Evolutionary conservation across 352 stramenopile species (phyloP), one percentile per base, ranked within the genome.

Genomic region (Phytophthora litchii): DNA sequence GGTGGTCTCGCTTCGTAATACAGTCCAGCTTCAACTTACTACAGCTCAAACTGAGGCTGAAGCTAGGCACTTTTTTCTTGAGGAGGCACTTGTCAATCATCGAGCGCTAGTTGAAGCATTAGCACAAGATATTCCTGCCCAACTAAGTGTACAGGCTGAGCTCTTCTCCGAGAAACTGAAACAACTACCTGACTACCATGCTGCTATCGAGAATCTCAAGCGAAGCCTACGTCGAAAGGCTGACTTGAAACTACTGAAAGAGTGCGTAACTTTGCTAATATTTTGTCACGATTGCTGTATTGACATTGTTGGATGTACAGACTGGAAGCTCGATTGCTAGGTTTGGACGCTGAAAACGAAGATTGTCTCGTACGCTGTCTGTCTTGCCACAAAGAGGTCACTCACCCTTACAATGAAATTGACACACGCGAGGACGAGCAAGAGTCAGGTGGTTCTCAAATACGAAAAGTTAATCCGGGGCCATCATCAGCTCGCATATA

Each of bases 341-440:
- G 77, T 0, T 63, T 78, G 14, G 64, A 89, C 9, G 57, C 54
- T 0, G 76, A 88, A 17, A 67, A 63, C 11, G 79, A 91, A 48
- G 81, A 91, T 46, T 91, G 81, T 48, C 67, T 91, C 0, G 64
- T 91, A 21, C 81, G 81, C 0, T 89, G 81, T 29, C 60, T 91
- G 11, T 89, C 81, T 25, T 91, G 81, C 48, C 81, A 80, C 41
- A 91, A 89, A 56, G 81, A 91, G 50, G 68, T 91, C 6, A 37
- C 59, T 4, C 69, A 72, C 11, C 21, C 54, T 3, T 21, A 61
- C 2, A 38, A 41, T 14, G 70, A 82, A 5, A 56, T 58, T 1
- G 52, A 52, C 3, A 23, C 31, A 12, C 25, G 58, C 23, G 40
- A 9, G 10, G 70, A 74, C 0, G 72, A 72, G 0, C 49, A 72